phyloP scores from a whole-genome alignment of 805 yeast species.

The Kazachstania psychrophila region DNA sequence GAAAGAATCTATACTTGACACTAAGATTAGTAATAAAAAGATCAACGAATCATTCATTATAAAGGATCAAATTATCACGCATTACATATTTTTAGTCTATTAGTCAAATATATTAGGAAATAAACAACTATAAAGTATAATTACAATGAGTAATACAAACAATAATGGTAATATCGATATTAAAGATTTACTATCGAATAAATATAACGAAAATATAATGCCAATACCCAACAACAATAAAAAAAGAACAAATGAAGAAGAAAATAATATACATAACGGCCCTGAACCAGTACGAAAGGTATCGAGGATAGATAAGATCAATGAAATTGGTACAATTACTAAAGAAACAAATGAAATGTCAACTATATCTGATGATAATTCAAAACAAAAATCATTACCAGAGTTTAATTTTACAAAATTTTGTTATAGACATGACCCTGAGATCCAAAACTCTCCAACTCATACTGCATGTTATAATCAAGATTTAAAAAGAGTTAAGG shows the following conservation, averaged over 20 bases:
- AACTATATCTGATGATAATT: too few species aligned
- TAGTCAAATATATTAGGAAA: too few species aligned
- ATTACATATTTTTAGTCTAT: too few species aligned
- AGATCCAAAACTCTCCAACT: constrained; percentile 44
- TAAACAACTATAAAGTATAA: too few species aligned
- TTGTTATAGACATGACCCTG: constrained; percentile 93
- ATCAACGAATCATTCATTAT: too few species aligned
- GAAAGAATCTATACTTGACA: too few species aligned
- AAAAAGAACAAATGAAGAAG: not conserved
- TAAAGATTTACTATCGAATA: not conserved
- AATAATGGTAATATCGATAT: not conserved
- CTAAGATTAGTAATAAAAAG: too few species aligned
- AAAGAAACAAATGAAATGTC: too few species aligned
- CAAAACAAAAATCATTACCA: constrained; percentile 14
- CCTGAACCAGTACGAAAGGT: constrained; percentile 1
- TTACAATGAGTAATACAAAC: too few species aligned
- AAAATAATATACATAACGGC: not conserved
- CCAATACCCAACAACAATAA: too few species aligned
- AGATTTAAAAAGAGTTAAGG: constrained; percentile 18
- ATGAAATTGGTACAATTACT: too few species aligned
- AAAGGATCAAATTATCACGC: too few species aligned
- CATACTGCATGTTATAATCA: constrained; percentile 23
- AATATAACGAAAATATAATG: not conserved
- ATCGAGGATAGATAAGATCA: not conserved
- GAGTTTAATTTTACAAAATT: constrained; percentile 52